Conservation (phyloP, 768 basidiomycete genomes). For the Lentinula detonsa region DNA sequence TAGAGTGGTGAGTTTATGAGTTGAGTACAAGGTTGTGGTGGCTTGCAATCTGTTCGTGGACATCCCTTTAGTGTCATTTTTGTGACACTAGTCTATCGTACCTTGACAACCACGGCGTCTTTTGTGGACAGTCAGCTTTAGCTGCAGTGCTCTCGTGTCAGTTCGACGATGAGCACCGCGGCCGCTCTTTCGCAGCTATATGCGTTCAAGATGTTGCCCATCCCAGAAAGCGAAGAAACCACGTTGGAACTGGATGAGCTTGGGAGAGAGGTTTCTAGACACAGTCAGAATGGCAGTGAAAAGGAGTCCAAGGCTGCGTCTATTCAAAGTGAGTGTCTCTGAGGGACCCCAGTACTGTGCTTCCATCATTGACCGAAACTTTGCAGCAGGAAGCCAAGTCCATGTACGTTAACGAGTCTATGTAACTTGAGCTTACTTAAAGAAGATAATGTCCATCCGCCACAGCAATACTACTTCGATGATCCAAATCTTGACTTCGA, state of each 20-base stretch:
- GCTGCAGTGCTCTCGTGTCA: neutral
- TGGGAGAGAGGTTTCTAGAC: neutral
- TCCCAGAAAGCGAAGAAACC: conserved; percentile 1
- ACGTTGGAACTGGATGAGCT: neutral
- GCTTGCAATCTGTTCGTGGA: neutral
- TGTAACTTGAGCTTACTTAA: neutral
- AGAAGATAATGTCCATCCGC: neutral
- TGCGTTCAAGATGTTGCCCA: conserved; percentile 3
- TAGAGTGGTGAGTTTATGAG: neutral
- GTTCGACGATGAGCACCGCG: neutral
- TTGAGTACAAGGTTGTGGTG: neutral
- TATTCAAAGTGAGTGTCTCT: neutral
- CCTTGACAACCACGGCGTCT: neutral
- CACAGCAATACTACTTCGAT: conserved; percentile 17
- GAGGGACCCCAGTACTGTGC: neutral
- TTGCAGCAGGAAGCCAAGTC: conserved; percentile 1
- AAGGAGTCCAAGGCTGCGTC: neutral
- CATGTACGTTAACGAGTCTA: neutral
- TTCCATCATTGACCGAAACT: neutral
- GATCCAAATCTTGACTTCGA: conserved; percentile 30
- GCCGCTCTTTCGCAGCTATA: conserved; percentile 3
- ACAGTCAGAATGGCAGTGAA: neutral
- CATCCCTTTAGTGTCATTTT: neutral
- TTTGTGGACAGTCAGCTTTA: neutral
- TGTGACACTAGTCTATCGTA: neutral